Evolutionary conservation across 805 yeast genomes (phyloP), one percentile per base, ranked within the genome.

Genomic region (Starmerella cellae): DNA sequence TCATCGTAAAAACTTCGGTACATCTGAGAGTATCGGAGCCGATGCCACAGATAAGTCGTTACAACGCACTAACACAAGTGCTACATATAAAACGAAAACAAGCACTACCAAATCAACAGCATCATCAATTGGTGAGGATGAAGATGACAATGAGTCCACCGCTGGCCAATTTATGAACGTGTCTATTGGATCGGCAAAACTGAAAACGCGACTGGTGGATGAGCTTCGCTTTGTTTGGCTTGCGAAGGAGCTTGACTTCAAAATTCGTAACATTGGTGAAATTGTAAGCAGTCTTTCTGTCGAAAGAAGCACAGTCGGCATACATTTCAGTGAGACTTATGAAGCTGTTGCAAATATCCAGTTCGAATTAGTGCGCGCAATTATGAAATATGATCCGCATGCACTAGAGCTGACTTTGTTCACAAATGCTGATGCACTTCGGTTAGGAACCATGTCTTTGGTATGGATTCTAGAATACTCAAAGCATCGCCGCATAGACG

Each of bases 401-500:
- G 36, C 33, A 3, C 14, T 23, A 13, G 47, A 39, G 4, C 34
- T 47, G 17, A 41, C 45, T 3, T 13, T 43, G 14, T 35, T 41
- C n/a, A 42, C 34, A 27, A 36, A 40, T 17, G 35, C 43, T 9
- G 29, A 37, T 13, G 26, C 41, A 1, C 18, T 50, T 9, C 24
- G 42, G 1, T 32, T 47, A 17, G 55, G 50, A 17, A 51, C 55
- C 1, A 50, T 50, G 52, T 51, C 54, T 6, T 19, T 51, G 9
- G 42, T 50, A 2, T 47, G 54, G 55, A 20, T 51, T 3, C 39
- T 51, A 5, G 54, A 51, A 30, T 45, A 44, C 21, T 37, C 41
- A 1, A 19, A 23, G 2, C 47, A 50, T 5, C 39, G 39, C 2
- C 43, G 37, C 14, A 22, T 47, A 1, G 49, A 42, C 13, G 30